A percentile compares a stretch with the other conserved stretches of the same genome.
These are phyloP conservation scores for Dothistroma pini DNA, from an alignment of 2,329 filamentous ascomycete species.

Conservation along the genomic window DNA sequence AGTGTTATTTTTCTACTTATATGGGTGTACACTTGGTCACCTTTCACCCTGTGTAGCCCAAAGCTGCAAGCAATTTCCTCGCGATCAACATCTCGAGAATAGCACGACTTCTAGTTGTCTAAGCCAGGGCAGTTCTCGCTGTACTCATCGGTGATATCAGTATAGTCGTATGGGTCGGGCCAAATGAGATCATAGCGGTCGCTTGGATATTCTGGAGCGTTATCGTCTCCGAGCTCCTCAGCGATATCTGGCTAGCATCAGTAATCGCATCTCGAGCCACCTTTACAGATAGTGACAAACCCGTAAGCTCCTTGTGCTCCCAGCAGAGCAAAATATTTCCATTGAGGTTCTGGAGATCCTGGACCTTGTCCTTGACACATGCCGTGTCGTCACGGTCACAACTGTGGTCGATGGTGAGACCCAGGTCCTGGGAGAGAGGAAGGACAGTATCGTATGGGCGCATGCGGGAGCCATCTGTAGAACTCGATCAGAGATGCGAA, in stretches of 20 bases:
- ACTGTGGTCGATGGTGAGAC: conserved; percentile 52
- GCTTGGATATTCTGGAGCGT: conserved; percentile 50
- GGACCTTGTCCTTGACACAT: conserved; percentile 52
- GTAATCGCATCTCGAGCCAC: not conserved
- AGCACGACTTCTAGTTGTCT: conserved; percentile 35
- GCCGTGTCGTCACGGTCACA: conserved; percentile 55
- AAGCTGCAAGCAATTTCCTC: not conserved
- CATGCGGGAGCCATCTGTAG: conserved; percentile 48
- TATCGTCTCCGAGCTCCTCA: conserved; percentile 48
- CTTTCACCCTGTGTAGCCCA: not conserved
- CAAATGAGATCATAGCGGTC: conserved; percentile 54
- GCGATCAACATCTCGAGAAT: not conserved
- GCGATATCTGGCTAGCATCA: conserved; percentile 48
- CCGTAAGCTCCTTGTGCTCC: conserved; percentile 49
- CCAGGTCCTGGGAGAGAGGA: conserved; percentile 55
- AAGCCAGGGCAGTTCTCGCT: conserved; percentile 55
- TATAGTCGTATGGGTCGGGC: conserved; percentile 53
- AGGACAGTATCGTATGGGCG: conserved; percentile 57
- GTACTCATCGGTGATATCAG: conserved; percentile 42
- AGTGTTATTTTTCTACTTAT: not conserved
- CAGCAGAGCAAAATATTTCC: conserved; percentile 62
- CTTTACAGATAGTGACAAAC: not conserved
- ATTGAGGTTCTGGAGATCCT: conserved; percentile 42
- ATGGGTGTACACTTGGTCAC: not conserved
- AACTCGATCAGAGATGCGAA: not conserved